Evolutionary conservation across 108 stramenopile genomes (phyloP).

Genomic region (Pseudonitzschia multiseries): DNA sequence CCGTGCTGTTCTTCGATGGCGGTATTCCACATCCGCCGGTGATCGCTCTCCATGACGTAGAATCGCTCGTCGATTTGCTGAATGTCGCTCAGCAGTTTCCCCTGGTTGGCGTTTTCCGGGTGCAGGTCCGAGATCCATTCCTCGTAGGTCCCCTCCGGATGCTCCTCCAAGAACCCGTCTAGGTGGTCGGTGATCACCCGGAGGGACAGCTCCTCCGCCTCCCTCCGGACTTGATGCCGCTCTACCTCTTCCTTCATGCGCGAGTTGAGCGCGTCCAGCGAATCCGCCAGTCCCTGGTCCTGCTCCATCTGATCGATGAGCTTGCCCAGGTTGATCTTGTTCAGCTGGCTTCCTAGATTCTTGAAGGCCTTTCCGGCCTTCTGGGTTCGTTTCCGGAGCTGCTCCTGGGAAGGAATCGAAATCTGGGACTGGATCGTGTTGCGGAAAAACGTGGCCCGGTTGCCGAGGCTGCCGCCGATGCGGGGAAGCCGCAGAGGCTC

Average conservation of each 20-base stretch:
- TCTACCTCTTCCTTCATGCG: constrained; percentile 64
- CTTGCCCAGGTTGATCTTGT: constrained; percentile 6
- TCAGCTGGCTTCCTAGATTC: not conserved
- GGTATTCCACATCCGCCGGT: constrained; percentile 70
- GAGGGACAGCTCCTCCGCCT: constrained; percentile 55
- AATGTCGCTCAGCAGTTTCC: constrained; percentile 26
- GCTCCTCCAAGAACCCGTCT: constrained; percentile 24
- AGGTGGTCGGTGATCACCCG: constrained; percentile 50
- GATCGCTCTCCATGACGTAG: constrained; percentile 76
- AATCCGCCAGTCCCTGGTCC: constrained; percentile 55
- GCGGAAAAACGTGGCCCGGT: constrained; percentile 4
- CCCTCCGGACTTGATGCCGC: constrained; percentile 46
- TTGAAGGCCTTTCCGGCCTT: constrained; percentile 3
- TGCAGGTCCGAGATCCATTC: constrained; percentile 76
- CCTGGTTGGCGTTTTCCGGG: constrained; percentile 63
- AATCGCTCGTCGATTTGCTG: constrained; percentile 69
- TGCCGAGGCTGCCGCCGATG: not conserved
- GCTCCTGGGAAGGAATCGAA: not conserved
- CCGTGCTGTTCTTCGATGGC: constrained; percentile 13
- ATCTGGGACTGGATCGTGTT: constrained; percentile 13
- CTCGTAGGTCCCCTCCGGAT: constrained; percentile 61
- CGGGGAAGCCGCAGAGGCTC: constrained; percentile 1
- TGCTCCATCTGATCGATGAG: constrained; percentile 23
- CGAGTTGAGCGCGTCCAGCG: constrained; percentile 54
- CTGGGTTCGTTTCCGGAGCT: constrained; percentile 3